phyloP scores from a whole-genome alignment of 139 green algal genomes.

The Ettlia oleoabundans region DNA sequence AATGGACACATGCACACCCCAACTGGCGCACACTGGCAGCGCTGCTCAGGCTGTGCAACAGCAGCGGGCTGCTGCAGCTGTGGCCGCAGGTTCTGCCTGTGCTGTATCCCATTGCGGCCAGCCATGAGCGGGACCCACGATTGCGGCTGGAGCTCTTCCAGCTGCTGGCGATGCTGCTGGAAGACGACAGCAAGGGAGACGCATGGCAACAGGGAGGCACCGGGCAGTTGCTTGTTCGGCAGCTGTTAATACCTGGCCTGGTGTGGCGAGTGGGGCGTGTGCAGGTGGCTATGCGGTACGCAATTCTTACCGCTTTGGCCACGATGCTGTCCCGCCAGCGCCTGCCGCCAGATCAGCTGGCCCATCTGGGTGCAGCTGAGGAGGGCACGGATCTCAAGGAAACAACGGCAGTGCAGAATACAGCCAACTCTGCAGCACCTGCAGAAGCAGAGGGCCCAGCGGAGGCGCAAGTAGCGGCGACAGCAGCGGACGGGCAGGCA shows the following conservation, averaged over 20 bases:
- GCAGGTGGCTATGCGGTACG: constrained; percentile 74
- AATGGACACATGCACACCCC: constrained; percentile 38
- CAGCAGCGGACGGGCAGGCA: not conserved
- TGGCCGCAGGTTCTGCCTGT: constrained; percentile 41
- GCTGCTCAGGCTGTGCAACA: constrained; percentile 56
- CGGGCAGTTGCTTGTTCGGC: constrained; percentile 38
- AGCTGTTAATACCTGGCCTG: constrained; percentile 72
- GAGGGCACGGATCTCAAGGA: too few relatives aligned
- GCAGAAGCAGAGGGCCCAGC: too few relatives aligned
- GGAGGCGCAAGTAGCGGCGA: too few relatives aligned
- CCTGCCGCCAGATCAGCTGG: constrained; percentile 28
- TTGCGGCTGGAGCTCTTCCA: constrained; percentile 58
- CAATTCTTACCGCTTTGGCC: constrained; percentile 65
- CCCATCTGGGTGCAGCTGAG: not conserved
- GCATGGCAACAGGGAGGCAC: constrained; percentile 22
- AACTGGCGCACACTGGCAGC: constrained; percentile 54
- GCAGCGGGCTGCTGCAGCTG: constrained; percentile 33
- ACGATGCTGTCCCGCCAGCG: constrained; percentile 55
- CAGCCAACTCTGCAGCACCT: too few relatives aligned
- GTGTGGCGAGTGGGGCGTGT: constrained; percentile 80
- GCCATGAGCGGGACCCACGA: constrained; percentile 50
- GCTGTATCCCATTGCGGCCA: constrained; percentile 27
- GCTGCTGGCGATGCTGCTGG: constrained; percentile 73
- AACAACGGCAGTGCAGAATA: too few relatives aligned
- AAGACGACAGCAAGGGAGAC: constrained; percentile 44